Conservation (phyloP, 805 yeast species). For the Peterozyma toletana region DNA sequence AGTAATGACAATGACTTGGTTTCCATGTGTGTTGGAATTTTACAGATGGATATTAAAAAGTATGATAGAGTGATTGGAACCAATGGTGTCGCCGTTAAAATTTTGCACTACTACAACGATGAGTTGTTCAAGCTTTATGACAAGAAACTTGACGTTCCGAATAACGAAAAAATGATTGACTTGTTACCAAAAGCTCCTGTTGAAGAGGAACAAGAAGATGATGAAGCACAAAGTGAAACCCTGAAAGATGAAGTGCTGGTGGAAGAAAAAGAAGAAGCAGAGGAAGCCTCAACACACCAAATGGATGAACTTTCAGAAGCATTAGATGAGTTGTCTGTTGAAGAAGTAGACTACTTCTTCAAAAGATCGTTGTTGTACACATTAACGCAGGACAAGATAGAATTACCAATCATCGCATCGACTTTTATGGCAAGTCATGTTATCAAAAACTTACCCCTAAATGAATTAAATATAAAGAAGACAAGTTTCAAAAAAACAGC, state of each 20-base stretch:
- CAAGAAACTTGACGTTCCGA: constrained; percentile 38
- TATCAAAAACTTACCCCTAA: constrained; percentile 64
- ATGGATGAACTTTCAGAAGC: constrained; percentile 27
- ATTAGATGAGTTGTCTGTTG: constrained; percentile 35
- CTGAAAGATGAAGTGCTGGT: constrained; percentile 1
- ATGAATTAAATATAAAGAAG: constrained; percentile 65
- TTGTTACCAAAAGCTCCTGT: constrained; percentile 4
- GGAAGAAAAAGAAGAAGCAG: constrained; percentile 4
- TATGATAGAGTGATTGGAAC: constrained; percentile 46
- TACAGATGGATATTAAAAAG: constrained; percentile 38
- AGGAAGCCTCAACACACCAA: constrained; percentile 6
- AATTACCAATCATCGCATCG: constrained; percentile 66
- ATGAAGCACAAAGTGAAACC: constrained; percentile 6
- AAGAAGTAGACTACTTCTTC: constrained; percentile 72
- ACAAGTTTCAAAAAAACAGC: constrained; percentile 88
- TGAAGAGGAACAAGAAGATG: constrained; percentile 10
- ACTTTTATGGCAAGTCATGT: constrained; percentile 67
- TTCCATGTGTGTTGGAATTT: constrained; percentile 66
- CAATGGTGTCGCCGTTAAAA: constrained; percentile 72
- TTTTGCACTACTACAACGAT: constrained; percentile 66
- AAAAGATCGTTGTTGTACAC: constrained; percentile 65
- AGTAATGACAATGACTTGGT: constrained; percentile 53
- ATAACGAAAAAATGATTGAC: constrained; percentile 17
- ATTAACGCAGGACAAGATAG: constrained; percentile 46
- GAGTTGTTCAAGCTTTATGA: constrained; percentile 47